Conservation (phyloP, 2,329 filamentous ascomycete species). For the Aspergillus aculeatinus region DNA sequence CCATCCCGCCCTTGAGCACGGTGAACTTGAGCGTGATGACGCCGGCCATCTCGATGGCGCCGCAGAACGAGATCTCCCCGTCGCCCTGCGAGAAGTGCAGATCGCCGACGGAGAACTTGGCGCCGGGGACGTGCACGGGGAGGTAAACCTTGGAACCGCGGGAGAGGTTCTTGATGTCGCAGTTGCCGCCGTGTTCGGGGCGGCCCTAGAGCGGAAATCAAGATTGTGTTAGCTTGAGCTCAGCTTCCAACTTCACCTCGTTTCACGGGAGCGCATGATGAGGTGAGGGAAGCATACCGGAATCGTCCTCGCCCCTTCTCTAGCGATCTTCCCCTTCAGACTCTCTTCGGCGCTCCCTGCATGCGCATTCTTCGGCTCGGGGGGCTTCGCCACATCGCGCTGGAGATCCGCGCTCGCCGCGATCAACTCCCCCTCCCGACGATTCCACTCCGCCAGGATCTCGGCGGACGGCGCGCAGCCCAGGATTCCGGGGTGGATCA, state of each 20-base stretch:
- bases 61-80: conserved; percentile 85
- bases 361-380: conserved; percentile 69
- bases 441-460: conserved; percentile 79
- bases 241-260: background rate
- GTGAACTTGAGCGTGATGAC: conserved; percentile 87
- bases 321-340: conserved; percentile 66
- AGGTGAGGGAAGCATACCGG: conserved; percentile 52
- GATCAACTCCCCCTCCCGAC: conserved; percentile 77
- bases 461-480: conserved; percentile 82
- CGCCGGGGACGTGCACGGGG: conserved; percentile 80
- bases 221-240: background rate
- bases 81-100: conserved; percentile 86
- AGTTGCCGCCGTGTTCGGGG: conserved; percentile 86
- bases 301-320: conserved; percentile 80
- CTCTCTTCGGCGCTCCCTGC: conserved; percentile 63
- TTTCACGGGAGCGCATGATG: no score
- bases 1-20: conserved; percentile 78
- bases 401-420: conserved; percentile 59
- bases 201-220: conserved; percentile 50
- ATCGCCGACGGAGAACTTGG: conserved; percentile 88
- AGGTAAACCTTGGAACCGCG: conserved; percentile 80
- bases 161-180: conserved; percentile 84
- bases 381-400: conserved; percentile 74
- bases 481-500: conserved; percentile 89
- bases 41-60: conserved; percentile 92